phyloP scores from a whole-genome alignment of 2,329 filamentous ascomycete genomes.

The Fusarium sterilihyphosum region DNA sequence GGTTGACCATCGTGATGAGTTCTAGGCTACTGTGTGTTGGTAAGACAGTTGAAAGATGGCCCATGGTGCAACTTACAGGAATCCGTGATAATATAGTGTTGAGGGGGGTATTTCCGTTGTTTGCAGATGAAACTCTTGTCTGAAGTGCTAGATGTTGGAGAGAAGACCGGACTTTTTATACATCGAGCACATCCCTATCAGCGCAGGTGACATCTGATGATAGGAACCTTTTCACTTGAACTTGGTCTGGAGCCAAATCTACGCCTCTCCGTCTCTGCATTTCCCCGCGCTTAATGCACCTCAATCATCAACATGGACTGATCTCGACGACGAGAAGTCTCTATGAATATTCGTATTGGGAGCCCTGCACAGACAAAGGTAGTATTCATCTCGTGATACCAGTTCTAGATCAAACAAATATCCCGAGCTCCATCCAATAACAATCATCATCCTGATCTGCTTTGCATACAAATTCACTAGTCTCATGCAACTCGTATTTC shows the following conservation, averaged over 20 bases:
- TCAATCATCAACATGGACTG: not conserved
- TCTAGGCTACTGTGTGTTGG: fast-evolving
- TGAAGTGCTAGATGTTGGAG: not conserved
- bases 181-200: fast-evolving
- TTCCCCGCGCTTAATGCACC: not conserved
- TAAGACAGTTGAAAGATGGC: fast-evolving
- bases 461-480: not conserved
- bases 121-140: not conserved
- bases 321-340: not conserved
- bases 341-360: not conserved
- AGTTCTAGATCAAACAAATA: not conserved
- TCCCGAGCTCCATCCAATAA: not conserved
- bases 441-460: not conserved
- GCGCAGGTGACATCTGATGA: fast-evolving
- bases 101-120: not conserved
- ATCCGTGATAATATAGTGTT: not conserved
- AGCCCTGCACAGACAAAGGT: not conserved
- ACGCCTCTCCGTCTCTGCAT: not conserved
- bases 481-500: not conserved
- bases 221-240: not conserved
- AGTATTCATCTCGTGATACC: not conserved
- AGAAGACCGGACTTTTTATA: not conserved
- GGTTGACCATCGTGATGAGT: not conserved
- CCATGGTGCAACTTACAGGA: not conserved
- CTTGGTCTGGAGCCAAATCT: not conserved